Conservation (phyloP, 192 early-diverging fungal genomes). For the Rhizophagus clarus region DNA sequence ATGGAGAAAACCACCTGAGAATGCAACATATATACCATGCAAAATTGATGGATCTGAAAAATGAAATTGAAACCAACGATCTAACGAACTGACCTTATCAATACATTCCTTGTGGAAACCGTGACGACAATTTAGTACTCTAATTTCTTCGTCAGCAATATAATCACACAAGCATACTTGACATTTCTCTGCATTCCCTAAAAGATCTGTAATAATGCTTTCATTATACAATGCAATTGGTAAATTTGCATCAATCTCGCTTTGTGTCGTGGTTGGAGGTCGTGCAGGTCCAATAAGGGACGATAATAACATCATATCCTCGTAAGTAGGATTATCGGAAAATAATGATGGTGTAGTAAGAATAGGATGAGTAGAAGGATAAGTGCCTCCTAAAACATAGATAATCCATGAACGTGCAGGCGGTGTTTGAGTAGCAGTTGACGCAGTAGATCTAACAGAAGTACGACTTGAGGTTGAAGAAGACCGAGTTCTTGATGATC, state of each 20-base stretch:
- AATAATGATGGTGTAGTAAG: conserved; percentile 21
- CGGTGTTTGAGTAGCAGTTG: conserved; percentile 17
- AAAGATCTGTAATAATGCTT: conserved; percentile 33
- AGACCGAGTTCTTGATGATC: conserved; percentile 7
- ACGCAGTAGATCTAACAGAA: neutral
- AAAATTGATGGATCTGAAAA: neutral
- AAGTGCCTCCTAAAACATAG: conserved; percentile 22
- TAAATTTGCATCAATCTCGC: conserved; percentile 44
- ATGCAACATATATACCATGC: neutral
- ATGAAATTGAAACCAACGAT: neutral
- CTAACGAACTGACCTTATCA: conserved; percentile 43
- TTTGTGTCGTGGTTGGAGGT: conserved; percentile 47
- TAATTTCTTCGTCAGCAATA: conserved; percentile 47
- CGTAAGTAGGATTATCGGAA: conserved; percentile 35
- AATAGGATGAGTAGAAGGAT: conserved; percentile 19
- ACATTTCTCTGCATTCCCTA: conserved; percentile 46
- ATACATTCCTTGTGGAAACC: conserved; percentile 60
- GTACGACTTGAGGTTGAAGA: conserved; percentile 7
- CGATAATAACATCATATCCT: conserved; percentile 43
- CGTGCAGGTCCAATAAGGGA: conserved; percentile 47
- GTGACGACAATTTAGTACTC: conserved; percentile 55
- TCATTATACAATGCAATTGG: conserved; percentile 37
- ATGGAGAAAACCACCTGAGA: neutral
- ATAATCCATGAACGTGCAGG: conserved; percentile 23
- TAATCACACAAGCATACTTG: conserved; percentile 58